Base-by-base conservation (phyloP, 106 monocot genomes). In the Iris macrosiphon region DNA sequence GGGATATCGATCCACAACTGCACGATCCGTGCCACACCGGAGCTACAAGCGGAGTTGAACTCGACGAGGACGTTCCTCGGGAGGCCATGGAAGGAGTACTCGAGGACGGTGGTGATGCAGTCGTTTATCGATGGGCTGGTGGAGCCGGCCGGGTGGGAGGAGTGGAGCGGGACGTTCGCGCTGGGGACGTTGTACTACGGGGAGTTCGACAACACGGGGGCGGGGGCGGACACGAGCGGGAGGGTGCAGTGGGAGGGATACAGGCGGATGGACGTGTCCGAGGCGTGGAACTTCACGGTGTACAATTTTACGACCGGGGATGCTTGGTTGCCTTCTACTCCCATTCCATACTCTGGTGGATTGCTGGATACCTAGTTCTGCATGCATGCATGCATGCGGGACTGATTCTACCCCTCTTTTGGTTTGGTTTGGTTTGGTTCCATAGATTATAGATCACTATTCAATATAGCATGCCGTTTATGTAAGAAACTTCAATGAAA, bases 31-130 rank as follows among this genome's bases (percentile, higher is more conserved):
- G 60, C 60, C 4, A n/a, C 14, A 3, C 2, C 16, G 2, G 45
- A 60, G 15, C 60, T 60, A 5, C 3, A 5, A 0, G 7, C 38
- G 37, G 60, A 43, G 2, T 2, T 9, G 12, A 19, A 19, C 0
- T 28, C 26, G 29, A 43, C 43, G 3, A 26, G 9, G 12, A 79
- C 72, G 6, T 60, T 45, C 25, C 19, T 60, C 15, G 60, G 60
- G 15, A 45, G 60, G 60, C 60, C 60, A 16, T 60, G 60, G 60
- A 60, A 60, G 60, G 19, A 60, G 60, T 60, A 28, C n/a, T 60
- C 60, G 30, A 60, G 60, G 30, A 60, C 60, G 1, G 60, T 60
- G 27, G 26, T 40, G 17, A 60, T 60, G 43, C 30, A 60, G 30
- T 46, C 61, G 20, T 45, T 31, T 13, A 29, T 61, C 4, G 46